Evolutionary conservation across 2,329 filamentous ascomycete species (phyloP).

Genomic region (Rhynchosporium graminicola): DNA sequence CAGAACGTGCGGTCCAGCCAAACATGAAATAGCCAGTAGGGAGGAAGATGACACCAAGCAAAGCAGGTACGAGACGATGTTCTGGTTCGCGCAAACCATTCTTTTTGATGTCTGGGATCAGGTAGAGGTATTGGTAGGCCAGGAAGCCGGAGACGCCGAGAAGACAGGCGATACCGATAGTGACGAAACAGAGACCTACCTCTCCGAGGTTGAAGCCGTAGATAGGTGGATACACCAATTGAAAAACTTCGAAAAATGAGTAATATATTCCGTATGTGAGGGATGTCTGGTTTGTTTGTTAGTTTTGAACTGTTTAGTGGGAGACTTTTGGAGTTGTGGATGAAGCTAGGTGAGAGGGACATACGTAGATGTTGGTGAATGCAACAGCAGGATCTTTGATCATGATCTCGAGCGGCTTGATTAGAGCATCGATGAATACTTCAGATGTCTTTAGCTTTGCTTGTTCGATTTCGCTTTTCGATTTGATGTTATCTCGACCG

Average conservation of each 20-base stretch:
- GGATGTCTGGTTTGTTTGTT: slow-evolving; percentile 31
- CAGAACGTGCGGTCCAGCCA: slow-evolving; percentile 52
- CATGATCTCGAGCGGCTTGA: slow-evolving; percentile 60
- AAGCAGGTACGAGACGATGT: slow-evolving; percentile 52
- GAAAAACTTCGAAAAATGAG: slow-evolving; percentile 65
- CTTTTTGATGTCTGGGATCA: slow-evolving; percentile 50
- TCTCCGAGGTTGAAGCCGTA: slow-evolving; percentile 60
- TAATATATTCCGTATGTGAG: slow-evolving; percentile 63
- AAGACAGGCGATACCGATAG: slow-evolving; percentile 55
- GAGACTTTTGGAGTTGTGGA: neutral
- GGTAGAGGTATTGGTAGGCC: slow-evolving; percentile 47
- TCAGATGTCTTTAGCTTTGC: slow-evolving; percentile 48
- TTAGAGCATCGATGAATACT: slow-evolving; percentile 54
- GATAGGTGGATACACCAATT: slow-evolving; percentile 58
- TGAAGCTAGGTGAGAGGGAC: neutral
- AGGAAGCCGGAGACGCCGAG: slow-evolving; percentile 50
- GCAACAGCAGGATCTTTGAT: slow-evolving; percentile 51
- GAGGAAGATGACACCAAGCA: slow-evolving; percentile 52
- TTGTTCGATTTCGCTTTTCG: slow-evolving; percentile 63
- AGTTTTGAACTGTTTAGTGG: neutral
- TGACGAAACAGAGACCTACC: slow-evolving; percentile 59
- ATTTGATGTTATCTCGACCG: slow-evolving; percentile 54
- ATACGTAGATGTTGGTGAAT: slow-evolving; percentile 23
- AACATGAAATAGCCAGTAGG: slow-evolving; percentile 60
- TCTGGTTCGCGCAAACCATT: slow-evolving; percentile 53